A percentile compares a stretch with the other conserved stretches of the same genome.
These are phyloP conservation scores for Xanthoconium separans DNA, from an alignment of 1,284 basidiomycete species.

Conservation along the genomic window DNA sequence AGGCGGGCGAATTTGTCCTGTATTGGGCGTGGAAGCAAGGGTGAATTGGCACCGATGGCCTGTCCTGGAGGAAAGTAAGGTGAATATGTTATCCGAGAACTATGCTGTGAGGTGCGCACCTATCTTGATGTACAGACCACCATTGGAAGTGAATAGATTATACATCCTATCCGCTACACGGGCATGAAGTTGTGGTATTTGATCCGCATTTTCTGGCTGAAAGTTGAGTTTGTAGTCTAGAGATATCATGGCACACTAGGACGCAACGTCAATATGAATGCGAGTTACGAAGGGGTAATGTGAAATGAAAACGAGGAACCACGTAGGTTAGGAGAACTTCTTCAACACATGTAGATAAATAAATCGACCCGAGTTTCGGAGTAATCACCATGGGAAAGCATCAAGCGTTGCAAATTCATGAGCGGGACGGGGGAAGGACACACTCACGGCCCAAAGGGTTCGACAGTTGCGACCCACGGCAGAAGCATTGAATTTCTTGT, in stretches of 20 bases:
- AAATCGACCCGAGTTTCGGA: no score
- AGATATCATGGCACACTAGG: constrained; percentile 63
- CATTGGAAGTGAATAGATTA: constrained; percentile 74
- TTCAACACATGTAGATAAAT: background rate
- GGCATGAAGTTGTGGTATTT: constrained; percentile 77
- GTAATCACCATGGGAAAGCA: background rate
- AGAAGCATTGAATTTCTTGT: constrained; percentile 65
- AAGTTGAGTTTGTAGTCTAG: constrained; percentile 88
- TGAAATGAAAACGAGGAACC: background rate
- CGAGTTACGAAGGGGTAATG: background rate
- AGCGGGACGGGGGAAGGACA: background rate
- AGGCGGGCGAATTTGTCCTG: constrained; percentile 78
- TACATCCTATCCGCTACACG: constrained; percentile 79
- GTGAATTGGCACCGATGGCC: constrained; percentile 82
- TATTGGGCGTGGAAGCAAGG: constrained; percentile 78
- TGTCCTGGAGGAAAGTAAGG: constrained; percentile 44
- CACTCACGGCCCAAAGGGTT: constrained; percentile 63
- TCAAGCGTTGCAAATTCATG: background rate
- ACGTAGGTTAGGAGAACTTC: background rate
- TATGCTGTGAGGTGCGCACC: constrained; percentile 42
- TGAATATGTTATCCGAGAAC: background rate
- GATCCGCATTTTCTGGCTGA: constrained; percentile 57
- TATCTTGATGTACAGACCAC: constrained; percentile 89
- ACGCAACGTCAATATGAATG: background rate
- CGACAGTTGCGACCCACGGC: constrained; percentile 62